Base-by-base conservation (phyloP, 768 basidiomycete genomes). In the Mrakia gelida region DNA sequence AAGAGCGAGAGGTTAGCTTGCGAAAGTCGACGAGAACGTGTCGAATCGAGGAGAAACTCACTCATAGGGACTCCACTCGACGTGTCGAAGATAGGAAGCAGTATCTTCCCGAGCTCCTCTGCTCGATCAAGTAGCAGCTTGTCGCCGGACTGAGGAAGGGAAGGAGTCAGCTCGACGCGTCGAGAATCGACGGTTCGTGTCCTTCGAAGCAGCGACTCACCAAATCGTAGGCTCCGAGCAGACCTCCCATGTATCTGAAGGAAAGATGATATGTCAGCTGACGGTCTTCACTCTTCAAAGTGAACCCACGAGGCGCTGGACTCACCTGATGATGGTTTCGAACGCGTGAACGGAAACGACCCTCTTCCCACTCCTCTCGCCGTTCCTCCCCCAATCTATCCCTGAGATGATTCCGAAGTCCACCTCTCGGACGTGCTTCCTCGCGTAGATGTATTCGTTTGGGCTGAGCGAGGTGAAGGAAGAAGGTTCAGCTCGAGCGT, bases 251-350 rank as follows among this genome's bases (percentile, higher is more conserved):
- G 43, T 78, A 78, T 15, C 77, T 62, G 21, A 73, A 21, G 5
- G 52, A 56, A 23, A 56, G 11, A 21, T 4, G 21, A 34, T 34
- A 3, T 13, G 26, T 23, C 32, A 16, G 9, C 9, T 59, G 23
- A 62, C 21, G 5, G 15, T 10, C 1, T 13, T 18, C 30, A 41
- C 54, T 4, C 13, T 10, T 74, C n/a, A 63, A 5, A 15, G 30
- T 3, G 6, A n/a, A 23, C 38, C 34, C 38, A 38, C 13, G 65
- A 7, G 21, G 13, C 21, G 32, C 21, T 7, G 18, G 26, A 67
- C 43, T 67, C 30, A 75, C 75, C 86, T 82, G 68, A 87, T 87
- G 11, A 82, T 82, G 6, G 85, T 86, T 79, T 87, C 86, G 80
- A 87, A 87, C 8, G 83, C 81, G 10, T 83, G 81, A 38, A 86